A percentile compares a stretch with the other conserved stretches of the same genome.
Evolutionary conservation across 2,329 filamentous ascomycete genomes (phyloP).

Genomic region (Pyrenophora seminiperda): DNA sequence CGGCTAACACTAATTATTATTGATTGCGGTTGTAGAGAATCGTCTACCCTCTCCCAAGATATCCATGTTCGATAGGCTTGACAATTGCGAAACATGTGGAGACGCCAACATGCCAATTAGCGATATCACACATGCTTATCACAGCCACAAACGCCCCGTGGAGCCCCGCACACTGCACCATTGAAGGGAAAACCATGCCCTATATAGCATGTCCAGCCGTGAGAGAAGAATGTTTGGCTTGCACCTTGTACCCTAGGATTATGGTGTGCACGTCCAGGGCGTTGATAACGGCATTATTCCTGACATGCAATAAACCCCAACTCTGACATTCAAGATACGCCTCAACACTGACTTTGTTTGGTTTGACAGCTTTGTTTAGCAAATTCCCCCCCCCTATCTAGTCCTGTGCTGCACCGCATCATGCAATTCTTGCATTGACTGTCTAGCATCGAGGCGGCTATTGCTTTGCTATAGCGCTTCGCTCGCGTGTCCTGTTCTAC

Average conservation of each 20-base stretch:
- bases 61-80: background rate
- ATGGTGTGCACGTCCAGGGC: constrained; percentile 6
- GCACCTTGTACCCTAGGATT: background rate
- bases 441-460: too few species aligned
- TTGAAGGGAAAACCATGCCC: constrained; percentile 15
- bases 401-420: too few species aligned
- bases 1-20: constrained; percentile 38
- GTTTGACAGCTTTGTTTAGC: background rate
- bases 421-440: too few species aligned
- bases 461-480: background rate
- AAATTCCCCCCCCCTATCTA: too few species aligned
- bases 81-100: background rate
- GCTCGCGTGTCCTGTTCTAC: constrained; percentile 1
- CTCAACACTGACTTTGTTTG: too few species aligned
- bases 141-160: background rate
- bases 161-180: constrained; percentile 3
- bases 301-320: background rate
- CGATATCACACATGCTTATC: too few species aligned
- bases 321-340: too few species aligned
- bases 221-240: constrained; percentile 2
- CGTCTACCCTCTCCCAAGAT: background rate
- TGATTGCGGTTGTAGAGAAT: constrained; percentile 19
- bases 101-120: too few species aligned
- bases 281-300: constrained; percentile 13
- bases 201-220: constrained; percentile 21